Percentiles rank a stretch among this genome's conserved stretches.
phyloP scores from a whole-genome alignment of 2,329 filamentous ascomycete species.

The Aspergillus puulaauensis region DNA sequence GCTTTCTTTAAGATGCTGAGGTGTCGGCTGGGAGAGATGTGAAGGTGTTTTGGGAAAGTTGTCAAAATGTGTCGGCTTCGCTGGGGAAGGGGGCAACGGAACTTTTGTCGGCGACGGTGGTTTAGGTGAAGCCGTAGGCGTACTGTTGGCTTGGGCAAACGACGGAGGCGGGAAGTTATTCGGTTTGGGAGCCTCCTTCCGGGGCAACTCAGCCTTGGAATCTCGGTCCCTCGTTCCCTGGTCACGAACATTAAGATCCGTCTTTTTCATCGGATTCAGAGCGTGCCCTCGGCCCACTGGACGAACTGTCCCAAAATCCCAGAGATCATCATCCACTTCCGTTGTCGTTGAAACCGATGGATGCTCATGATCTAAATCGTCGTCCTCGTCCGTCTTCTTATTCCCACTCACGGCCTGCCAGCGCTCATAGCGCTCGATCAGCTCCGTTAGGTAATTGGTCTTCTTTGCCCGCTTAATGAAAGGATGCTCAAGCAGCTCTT shows the following conservation, averaged over 20 bases:
- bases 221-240: conserved; percentile 40
- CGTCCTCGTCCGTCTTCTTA: conserved; percentile 62
- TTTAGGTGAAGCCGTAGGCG: conserved; percentile 26
- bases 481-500: conserved; percentile 81
- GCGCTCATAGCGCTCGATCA: conserved; percentile 86
- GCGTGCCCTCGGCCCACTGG: conserved; percentile 69
- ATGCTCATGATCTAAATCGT: conserved; percentile 51
- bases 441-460: conserved; percentile 91
- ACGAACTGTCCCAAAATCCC: conserved; percentile 96
- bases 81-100: conserved; percentile 60
- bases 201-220: conserved; percentile 22
- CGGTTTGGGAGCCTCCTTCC: conserved; percentile 27
- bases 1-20: conserved; percentile 33
- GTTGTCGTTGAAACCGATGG: conserved; percentile 40
- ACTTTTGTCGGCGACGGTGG: conserved; percentile 58
- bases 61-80: conserved; percentile 54
- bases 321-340: conserved; percentile 73
- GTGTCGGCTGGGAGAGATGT: conserved; percentile 44
- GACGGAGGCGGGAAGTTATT: conserved; percentile 54
- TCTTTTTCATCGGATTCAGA: conserved; percentile 73
- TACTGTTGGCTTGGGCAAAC: conserved; percentile 56
- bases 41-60: conserved; percentile 49
- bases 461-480: conserved; percentile 92
- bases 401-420: conserved; percentile 82
- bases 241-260: conserved; percentile 73